Evolutionary conservation across 2,329 filamentous ascomycete genomes (phyloP), one percentile per base, ranked within the genome.

Genomic region (Pseudogymnoascus sp.): DNA sequence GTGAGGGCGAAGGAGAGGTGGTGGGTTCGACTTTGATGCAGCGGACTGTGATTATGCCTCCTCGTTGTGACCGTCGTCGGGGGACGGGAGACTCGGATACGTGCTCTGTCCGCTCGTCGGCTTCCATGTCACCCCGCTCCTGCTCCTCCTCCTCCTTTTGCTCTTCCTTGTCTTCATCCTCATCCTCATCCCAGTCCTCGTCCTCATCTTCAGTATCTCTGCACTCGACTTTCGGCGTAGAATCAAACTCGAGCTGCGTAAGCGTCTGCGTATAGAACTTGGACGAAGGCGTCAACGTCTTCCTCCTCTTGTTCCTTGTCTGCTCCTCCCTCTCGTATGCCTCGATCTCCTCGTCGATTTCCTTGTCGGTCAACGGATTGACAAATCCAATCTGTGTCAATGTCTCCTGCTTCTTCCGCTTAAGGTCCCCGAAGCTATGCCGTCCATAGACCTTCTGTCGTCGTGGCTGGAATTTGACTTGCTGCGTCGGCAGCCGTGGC

Each of bases 241-340:
- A 25, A 25, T 58, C 35, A 25, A 37, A 39, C 78, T 77, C 0
- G 88, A 93, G 2, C 77, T 76, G 18, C 72, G 74, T 92, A 97
- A 18, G 81, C 74, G 1, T 79, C 75, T 39, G 82, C 82, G 70
- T 96, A 96, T 67, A 95, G 25, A 47, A 33, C 58, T 33, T 50
- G 11, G 35, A 47, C 38, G 35, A 33, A 16, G 28, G 35, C 20
- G 30, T 57, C 37, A 41, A 37, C 18, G 37, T 43, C 25, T 36
- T 43, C 25, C 58, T 37, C 58, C 41, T 60, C 22, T 41, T 60
- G 9, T 36, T 33, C 9, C 41, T 5, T 4, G 20, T 30, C 58
- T 57, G 9, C 25, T 57, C 58, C 16, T 60, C 38, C 36, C 39
- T 50, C 38, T 60, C 58, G 58, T 60, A 41, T 41, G 36, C 38